phyloP scores from a whole-genome alignment of 1,139 yeast species.

The Kodamaea plutei region DNA sequence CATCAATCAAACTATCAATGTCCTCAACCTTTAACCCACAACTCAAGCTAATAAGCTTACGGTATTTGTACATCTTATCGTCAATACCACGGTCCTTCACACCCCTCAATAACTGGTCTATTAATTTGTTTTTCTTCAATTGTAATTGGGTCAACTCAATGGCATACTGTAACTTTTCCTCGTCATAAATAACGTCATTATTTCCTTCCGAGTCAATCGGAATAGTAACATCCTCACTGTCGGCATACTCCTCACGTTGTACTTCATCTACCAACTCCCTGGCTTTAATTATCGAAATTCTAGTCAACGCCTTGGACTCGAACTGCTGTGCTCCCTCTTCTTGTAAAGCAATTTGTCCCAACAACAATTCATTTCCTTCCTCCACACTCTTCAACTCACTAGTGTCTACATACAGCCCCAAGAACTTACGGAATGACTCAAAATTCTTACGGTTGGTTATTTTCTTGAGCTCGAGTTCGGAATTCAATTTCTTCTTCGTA shows the following conservation, averaged over 20 bases:
- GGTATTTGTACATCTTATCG: conserved; percentile 70
- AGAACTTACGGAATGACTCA: conserved; percentile 9
- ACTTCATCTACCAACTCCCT: conserved; percentile 52
- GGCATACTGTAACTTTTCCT: conserved; percentile 24
- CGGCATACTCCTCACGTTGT: conserved; percentile 35
- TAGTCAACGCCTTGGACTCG: conserved; percentile 29
- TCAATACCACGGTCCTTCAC: conserved; percentile 39
- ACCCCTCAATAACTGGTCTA: conserved; percentile 34
- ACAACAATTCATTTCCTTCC: conserved; percentile 26
- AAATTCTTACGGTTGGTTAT: conserved; percentile 15
- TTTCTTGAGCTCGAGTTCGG: conserved; percentile 18
- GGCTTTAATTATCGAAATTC: conserved; percentile 20
- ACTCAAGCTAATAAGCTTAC: conserved; percentile 74
- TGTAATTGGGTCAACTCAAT: conserved; percentile 52
- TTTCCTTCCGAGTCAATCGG: conserved; percentile 10
- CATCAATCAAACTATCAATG: conserved; percentile 59
- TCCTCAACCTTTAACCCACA: conserved; percentile 80
- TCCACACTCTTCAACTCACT: conserved; percentile 21
- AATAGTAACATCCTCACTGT: conserved; percentile 13
- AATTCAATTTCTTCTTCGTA: conserved; percentile 19
- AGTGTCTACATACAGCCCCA: conserved; percentile 5
- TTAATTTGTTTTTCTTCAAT: conserved; percentile 42
- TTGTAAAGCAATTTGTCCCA: conserved; percentile 17
- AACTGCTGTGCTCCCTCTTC: conserved; percentile 31
- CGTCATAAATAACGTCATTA: conserved; percentile 15